Base-by-base conservation (phyloP, 768 basidiomycete species). In the Zangia roseola region DNA sequence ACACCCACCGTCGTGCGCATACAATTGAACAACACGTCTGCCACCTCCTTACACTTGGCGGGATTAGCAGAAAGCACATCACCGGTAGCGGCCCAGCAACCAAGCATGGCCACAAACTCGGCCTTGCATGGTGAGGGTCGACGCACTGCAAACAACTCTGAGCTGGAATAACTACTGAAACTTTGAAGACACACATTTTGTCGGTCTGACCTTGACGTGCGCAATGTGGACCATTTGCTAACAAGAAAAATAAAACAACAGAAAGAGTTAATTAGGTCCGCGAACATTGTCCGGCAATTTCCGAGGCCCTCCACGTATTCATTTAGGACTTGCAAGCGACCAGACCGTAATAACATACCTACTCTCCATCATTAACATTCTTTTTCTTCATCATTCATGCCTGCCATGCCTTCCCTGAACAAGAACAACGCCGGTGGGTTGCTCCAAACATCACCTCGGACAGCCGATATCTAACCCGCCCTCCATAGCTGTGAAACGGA, bases 361-460 rank as follows among this genome's bases (percentile, higher is more conserved):
- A n/a, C n/a, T n/a, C n/a, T n/a, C n/a, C n/a, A n/a, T n/a, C n/a
- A 12, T 47, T 38, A 26, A 26, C 26, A 10, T 12, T 28, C 28
- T 28, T 28, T 10, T 13, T 12, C 12, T 13, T 12, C 12, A n/a
- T n/a, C n/a, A n/a, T n/a, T n/a, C 28, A 28, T 28, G 12, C 12
- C 37, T 24, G 34, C 37, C 34, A 62, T 67, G 57, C 39, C 74
- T 10, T 53, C 75, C n/a, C 74, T 91, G 57, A 92, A 91, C 77
- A 91, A 86, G 81, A 92, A 93, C 72, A 93, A 92, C 64, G 84
- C 91, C 30, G 91, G 91, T 90, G 30, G 38, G 79, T 63, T 10
- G 4, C 30, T 43, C 16, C 19, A 31, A n/a, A 13, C n/a, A 38
- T 47, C 20, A 31, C 26, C 23, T 45, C 37, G 5, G 26, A 24